Conservation (phyloP, 2,329 filamentous ascomycete species). For the Fusarium sp. region DNA sequence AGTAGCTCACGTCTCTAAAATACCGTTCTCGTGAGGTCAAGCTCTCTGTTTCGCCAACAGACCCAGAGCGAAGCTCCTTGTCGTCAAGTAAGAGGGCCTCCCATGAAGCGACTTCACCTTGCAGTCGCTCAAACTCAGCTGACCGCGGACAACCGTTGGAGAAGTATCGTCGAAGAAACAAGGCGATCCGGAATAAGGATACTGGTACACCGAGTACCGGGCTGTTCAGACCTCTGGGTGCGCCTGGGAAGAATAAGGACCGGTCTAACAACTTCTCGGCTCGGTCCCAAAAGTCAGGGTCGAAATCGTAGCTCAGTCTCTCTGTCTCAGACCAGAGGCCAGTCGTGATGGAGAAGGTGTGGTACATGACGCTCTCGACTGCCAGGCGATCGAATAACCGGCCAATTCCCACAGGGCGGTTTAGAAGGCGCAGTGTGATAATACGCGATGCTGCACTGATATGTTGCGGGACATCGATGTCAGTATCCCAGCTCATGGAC, state of each 20-base stretch:
- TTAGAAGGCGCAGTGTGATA: constrained; percentile 23
- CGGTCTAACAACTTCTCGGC: constrained; percentile 28
- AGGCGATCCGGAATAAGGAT: constrained; percentile 24
- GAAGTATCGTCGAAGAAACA: constrained; percentile 24
- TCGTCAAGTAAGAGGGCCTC: constrained; percentile 17
- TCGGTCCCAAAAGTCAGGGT: constrained; percentile 29
- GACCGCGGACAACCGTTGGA: neutral
- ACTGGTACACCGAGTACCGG: constrained; percentile 40
- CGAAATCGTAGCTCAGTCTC: constrained; percentile 12
- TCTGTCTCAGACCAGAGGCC: constrained; percentile 36
- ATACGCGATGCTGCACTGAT: constrained; percentile 37
- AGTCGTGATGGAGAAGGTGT: constrained; percentile 34
- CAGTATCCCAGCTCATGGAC: constrained; percentile 35
- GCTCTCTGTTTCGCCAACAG: neutral
- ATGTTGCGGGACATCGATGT: constrained; percentile 34
- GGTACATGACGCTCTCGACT: constrained; percentile 41
- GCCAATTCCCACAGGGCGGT: constrained; percentile 8
- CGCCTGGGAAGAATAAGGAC: constrained; percentile 17
- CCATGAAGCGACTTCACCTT: constrained; percentile 23
- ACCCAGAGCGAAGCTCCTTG: neutral
- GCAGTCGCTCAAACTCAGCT: neutral
- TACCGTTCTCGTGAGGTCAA: neutral
- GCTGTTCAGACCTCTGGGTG: constrained; percentile 29
- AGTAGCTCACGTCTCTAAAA: constrained; percentile 29
- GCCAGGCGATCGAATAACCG: constrained; percentile 37